A percentile compares a stretch with the other conserved stretches of the same genome.
phyloP scores from a whole-genome alignment of 768 basidiomycete genomes.

The Hericium coralloides region DNA sequence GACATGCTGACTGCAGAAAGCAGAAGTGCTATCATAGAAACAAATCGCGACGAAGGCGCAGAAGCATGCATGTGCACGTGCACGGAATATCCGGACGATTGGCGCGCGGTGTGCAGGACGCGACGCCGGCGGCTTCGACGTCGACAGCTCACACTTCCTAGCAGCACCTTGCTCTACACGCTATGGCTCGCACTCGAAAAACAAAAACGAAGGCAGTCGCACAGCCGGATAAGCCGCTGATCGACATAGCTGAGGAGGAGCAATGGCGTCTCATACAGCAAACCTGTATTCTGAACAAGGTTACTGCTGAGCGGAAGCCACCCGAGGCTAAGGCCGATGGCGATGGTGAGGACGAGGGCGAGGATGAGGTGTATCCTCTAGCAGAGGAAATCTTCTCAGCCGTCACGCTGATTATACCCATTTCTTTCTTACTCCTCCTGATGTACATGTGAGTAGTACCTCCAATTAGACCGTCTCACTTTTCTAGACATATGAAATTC shows the following conservation, averaged over 20 bases:
- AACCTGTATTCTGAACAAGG: slow-evolving; percentile 32
- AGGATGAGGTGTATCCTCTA: slow-evolving; percentile 34
- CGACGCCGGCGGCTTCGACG: not conserved
- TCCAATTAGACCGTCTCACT: not conserved
- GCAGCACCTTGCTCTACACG: not conserved
- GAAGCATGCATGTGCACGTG: no score
- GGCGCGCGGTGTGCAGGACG: not conserved
- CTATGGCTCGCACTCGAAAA: slow-evolving; percentile 6
- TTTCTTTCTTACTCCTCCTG: slow-evolving; percentile 64
- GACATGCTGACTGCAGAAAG: not conserved
- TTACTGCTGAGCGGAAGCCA: slow-evolving; percentile 9
- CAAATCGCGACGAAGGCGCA: no score
- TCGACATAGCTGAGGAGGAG: slow-evolving; percentile 12
- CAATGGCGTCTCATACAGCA: slow-evolving; percentile 9
- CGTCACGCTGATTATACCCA: slow-evolving; percentile 57
- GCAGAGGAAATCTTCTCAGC: slow-evolving; percentile 67
- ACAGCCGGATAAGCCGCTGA: not conserved
- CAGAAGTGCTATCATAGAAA: no score
- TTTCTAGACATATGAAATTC: not conserved
- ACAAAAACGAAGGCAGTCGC: not conserved
- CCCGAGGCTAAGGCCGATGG: not conserved
- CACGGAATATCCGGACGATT: not conserved
- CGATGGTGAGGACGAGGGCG: slow-evolving; percentile 9
- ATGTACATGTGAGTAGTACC: slow-evolving; percentile 72
- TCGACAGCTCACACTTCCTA: no score